Percentiles rank a stretch among this genome's conserved stretches.
phyloP scores from a whole-genome alignment of 768 basidiomycete species.

The Lactarius indigo region DNA sequence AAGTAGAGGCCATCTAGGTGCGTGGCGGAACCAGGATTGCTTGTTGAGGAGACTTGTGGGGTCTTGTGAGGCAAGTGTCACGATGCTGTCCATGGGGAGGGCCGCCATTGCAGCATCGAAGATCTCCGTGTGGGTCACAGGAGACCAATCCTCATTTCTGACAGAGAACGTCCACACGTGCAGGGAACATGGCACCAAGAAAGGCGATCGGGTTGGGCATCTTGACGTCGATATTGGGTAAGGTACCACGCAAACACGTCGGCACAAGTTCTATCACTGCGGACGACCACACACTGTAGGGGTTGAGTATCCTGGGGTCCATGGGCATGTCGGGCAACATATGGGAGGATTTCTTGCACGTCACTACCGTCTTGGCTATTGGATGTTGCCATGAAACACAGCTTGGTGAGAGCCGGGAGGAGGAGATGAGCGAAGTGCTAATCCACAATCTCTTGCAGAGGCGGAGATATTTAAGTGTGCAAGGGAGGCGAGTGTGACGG shows the following conservation, averaged over 20 bases:
- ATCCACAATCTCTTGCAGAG: not conserved
- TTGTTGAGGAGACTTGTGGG: too few relatives aligned
- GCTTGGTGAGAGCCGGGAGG: not conserved
- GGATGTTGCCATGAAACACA: not conserved
- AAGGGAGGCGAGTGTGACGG: not conserved
- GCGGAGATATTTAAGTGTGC: not conserved
- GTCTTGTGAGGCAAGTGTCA: too few relatives aligned
- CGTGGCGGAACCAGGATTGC: too few relatives aligned
- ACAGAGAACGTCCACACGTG: not conserved
- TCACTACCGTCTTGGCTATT: not conserved
- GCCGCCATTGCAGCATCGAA: too few relatives aligned
- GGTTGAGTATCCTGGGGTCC: constrained; percentile 7
- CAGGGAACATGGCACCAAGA: not conserved
- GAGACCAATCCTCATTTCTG: too few relatives aligned
- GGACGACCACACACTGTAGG: constrained; percentile 3
- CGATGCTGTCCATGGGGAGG: too few relatives aligned
- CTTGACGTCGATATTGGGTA: not conserved
- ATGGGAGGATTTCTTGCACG: constrained; percentile 1
- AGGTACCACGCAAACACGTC: constrained; percentile 1
- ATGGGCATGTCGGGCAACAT: not conserved
- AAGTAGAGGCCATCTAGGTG: too few relatives aligned
- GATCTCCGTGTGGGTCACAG: too few relatives aligned
- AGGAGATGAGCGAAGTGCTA: not conserved
- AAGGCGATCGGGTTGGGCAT: not conserved
- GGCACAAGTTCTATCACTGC: fast-evolving